These are phyloP conservation scores for Immersiella caudata DNA, from an alignment of 495 filamentous ascomycete species.

Conservation along the genomic window DNA sequence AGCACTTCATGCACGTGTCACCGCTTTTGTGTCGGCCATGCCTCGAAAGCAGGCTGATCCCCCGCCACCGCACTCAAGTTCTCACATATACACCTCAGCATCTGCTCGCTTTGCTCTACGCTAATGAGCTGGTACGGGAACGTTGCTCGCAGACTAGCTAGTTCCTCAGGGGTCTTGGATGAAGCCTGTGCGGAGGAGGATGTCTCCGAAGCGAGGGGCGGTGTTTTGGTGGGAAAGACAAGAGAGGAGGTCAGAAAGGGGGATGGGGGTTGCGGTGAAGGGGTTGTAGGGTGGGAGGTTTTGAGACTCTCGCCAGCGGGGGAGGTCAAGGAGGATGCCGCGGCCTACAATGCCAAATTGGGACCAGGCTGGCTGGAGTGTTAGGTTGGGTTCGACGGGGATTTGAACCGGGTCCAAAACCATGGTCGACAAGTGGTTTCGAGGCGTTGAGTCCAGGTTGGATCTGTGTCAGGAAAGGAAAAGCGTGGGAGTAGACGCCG, in stretches of 20 bases:
- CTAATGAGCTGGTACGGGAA: constrained; percentile 50
- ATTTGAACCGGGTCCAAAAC: neutral
- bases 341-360: constrained; percentile 60
- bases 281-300: constrained; percentile 39
- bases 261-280: constrained; percentile 46
- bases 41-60: constrained; percentile 56
- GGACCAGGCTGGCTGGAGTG: constrained; percentile 38
- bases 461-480: no score
- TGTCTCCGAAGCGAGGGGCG: constrained; percentile 55
- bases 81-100: constrained; percentile 48
- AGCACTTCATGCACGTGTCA: constrained; percentile 49
- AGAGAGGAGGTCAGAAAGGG: constrained; percentile 48
- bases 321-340: constrained; percentile 61
- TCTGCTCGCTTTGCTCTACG: constrained; percentile 51
- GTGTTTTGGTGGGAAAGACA: constrained; percentile 51
- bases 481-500: constrained; percentile 8
- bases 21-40: constrained; percentile 35
- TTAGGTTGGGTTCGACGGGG: neutral
- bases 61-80: constrained; percentile 56
- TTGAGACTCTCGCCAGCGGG: constrained; percentile 49
- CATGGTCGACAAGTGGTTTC: no score
- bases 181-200: constrained; percentile 56
- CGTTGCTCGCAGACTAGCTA: constrained; percentile 36
- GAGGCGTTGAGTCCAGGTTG: no score
- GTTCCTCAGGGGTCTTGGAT: constrained; percentile 36